Evolutionary conservation across 2,329 filamentous ascomycete species (phyloP).

Genomic region (Sporothrix pallida): DNA sequence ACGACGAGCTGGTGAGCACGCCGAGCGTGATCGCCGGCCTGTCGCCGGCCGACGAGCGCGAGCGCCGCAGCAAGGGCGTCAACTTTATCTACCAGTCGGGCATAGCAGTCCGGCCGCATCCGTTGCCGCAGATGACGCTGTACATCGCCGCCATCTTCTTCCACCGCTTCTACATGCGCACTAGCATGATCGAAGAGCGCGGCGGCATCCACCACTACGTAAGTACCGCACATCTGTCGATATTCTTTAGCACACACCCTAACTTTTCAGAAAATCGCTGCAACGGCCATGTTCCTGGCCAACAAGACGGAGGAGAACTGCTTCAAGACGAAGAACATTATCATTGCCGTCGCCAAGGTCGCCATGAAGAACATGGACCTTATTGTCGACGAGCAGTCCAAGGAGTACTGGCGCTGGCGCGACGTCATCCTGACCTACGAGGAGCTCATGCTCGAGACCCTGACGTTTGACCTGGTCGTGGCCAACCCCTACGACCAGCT

Average conservation of each 20-base stretch:
- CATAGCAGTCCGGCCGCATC: slow-evolving; percentile 73
- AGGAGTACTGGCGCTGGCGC: slow-evolving; percentile 97
- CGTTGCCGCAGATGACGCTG: slow-evolving; percentile 84
- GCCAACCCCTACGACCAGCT: slow-evolving; percentile 86
- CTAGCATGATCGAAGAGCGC: slow-evolving; percentile 76
- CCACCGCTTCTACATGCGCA: slow-evolving; percentile 93
- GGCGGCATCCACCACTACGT: slow-evolving; percentile 89
- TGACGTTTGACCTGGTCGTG: slow-evolving; percentile 93
- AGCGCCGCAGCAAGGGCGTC: slow-evolving; percentile 84
- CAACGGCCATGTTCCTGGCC: slow-evolving; percentile 88
- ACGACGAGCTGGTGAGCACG: slow-evolving; percentile 79
- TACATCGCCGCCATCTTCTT: slow-evolving; percentile 94
- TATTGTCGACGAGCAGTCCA: slow-evolving; percentile 92
- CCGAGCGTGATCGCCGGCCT: slow-evolving; percentile 87
- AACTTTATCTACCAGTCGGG: slow-evolving; percentile 97
- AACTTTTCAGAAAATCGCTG: slow-evolving; percentile 88
- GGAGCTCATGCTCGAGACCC: slow-evolving; percentile 85
- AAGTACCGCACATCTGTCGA: no score
- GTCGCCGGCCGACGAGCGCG: slow-evolving; percentile 74
- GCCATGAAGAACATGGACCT: slow-evolving; percentile 93
- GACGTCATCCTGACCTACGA: slow-evolving; percentile 93
- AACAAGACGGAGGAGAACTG: slow-evolving; percentile 98
- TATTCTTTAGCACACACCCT: no score
- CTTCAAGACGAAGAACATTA: slow-evolving; percentile 91
- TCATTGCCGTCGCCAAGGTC: slow-evolving; percentile 90